Percentiles rank a stretch among this genome's conserved stretches.
Evolutionary conservation across 306 rosid genomes (phyloP).

Genomic region (Acacia crassicarpa): DNA sequence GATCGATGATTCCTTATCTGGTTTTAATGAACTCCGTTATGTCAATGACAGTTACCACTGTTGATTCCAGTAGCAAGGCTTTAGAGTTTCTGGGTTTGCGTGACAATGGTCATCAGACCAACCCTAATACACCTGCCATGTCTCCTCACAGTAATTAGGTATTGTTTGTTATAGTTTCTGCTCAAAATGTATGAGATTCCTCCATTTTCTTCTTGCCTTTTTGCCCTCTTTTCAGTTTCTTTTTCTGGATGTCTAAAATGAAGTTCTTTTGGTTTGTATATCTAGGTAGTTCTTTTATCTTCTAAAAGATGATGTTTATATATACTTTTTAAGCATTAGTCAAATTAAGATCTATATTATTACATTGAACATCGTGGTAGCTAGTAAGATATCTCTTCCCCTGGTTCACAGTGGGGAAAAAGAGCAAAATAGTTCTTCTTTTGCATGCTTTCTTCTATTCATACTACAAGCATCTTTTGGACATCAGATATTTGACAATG

Average conservation of each 20-base stretch:
- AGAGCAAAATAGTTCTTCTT: no score
- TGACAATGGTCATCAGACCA: constrained; percentile 54
- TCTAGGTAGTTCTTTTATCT: no score
- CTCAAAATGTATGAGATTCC: constrained; percentile 18
- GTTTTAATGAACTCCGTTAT: constrained; percentile 5
- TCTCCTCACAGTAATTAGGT: constrained; percentile 44
- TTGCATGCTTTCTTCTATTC: no score
- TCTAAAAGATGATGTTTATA: no score
- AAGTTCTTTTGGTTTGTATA: constrained; percentile 24
- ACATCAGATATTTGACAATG: no score
- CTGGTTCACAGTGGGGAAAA: no score
- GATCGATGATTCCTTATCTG: background rate
- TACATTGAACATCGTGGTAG: no score
- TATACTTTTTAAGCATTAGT: no score
- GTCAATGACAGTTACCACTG: constrained; percentile 76
- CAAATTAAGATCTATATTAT: no score
- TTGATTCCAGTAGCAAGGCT: constrained; percentile 97
- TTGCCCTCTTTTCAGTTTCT: background rate
- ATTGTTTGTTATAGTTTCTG: constrained; percentile 3
- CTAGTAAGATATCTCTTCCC: no score
- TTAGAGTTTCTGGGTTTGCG: constrained; percentile 79
- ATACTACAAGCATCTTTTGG: no score
- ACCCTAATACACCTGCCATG: constrained; percentile 48
- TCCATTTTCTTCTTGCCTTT: background rate
- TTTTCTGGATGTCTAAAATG: constrained; percentile 31